A percentile compares a stretch with the other conserved stretches of the same genome.
Conservation (phyloP, 108 stramenopile genomes). For the Chaetoceros muelleri region DNA sequence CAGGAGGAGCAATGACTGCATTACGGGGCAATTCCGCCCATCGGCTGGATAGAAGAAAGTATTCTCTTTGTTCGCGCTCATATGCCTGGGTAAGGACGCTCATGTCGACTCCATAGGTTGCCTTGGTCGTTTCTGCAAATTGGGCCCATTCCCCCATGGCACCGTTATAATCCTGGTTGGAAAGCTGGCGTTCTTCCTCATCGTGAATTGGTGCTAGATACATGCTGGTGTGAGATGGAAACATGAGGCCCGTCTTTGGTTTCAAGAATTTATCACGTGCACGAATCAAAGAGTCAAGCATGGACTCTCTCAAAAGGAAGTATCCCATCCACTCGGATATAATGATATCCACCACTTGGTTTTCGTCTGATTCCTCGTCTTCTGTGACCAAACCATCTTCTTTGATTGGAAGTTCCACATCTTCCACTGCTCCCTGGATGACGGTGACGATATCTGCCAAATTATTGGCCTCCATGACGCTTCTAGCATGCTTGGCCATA, state of each 20-base stretch:
- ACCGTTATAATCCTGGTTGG: conserved; percentile 64
- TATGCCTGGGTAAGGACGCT: conserved; percentile 65
- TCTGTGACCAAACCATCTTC: conserved; percentile 48
- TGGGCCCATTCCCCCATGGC: conserved; percentile 90
- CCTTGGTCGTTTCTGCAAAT: conserved; percentile 74
- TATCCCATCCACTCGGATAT: conserved; percentile 99
- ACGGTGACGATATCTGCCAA: conserved; percentile 92
- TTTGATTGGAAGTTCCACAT: conserved; percentile 67
- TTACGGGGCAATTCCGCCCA: conserved; percentile 88
- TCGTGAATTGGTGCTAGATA: conserved; percentile 82
- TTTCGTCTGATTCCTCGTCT: conserved; percentile 22
- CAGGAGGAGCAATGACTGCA: conserved; percentile 72
- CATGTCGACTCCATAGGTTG: conserved; percentile 90
- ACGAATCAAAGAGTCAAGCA: conserved; percentile 92
- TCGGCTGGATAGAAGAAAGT: conserved; percentile 80
- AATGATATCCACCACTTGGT: conserved; percentile 89
- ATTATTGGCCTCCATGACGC: conserved; percentile 85
- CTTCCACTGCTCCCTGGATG: conserved; percentile 88
- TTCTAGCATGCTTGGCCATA: conserved; percentile 91
- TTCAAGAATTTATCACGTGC: conserved; percentile 89
- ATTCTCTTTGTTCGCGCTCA: conserved; percentile 91
- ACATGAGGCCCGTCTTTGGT: conserved; percentile 85
- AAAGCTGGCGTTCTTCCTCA: conserved; percentile 81
- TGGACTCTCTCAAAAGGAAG: conserved; percentile 92
- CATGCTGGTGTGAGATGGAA: conserved; percentile 94